Percentiles rank a stretch among this genome's conserved stretches.
phyloP scores from a whole-genome alignment of 75 land plant genomes.

The Isoetes taiwanensis region DNA sequence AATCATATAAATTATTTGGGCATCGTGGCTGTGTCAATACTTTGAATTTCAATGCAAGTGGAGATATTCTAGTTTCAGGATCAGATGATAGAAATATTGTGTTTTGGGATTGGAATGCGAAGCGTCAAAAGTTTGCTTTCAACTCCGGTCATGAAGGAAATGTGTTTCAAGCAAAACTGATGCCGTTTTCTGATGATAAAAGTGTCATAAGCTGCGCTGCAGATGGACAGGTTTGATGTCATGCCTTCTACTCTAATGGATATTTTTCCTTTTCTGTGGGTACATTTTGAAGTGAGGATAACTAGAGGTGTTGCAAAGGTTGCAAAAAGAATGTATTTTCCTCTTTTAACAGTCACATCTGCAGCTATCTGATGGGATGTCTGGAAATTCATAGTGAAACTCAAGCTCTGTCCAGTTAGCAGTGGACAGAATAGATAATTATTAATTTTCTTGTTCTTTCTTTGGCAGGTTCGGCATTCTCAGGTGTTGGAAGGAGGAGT shows the following conservation, averaged over 20 bases:
- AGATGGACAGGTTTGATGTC: constrained; percentile 62
- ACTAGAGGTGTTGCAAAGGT: too few relatives aligned
- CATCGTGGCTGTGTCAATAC: constrained; percentile 79
- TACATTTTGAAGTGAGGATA: too few relatives aligned
- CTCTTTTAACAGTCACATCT: too few relatives aligned
- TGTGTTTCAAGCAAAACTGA: constrained; percentile 61
- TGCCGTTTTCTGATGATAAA: constrained; percentile 72
- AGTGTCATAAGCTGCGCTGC: constrained; percentile 58
- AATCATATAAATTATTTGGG: constrained; percentile 33
- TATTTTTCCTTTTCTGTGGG: not conserved
- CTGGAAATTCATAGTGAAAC: too few relatives aligned
- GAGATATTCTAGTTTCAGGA: constrained; percentile 63
- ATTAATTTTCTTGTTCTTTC: too few relatives aligned
- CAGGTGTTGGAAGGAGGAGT: not conserved
- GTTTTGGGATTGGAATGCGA: constrained; percentile 61
- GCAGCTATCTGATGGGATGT: too few relatives aligned
- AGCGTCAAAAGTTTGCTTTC: constrained; percentile 24
- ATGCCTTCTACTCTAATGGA: not conserved
- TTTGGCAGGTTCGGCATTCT: not conserved
- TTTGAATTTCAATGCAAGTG: constrained; percentile 54
- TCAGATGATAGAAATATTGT: constrained; percentile 65
- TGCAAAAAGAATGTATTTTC: too few relatives aligned
- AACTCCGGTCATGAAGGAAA: constrained; percentile 59
- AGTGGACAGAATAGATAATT: too few relatives aligned
- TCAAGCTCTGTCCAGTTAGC: too few relatives aligned